Evolutionary conservation across 768 basidiomycete genomes (phyloP).

Genomic region (Hericium alpestre): DNA sequence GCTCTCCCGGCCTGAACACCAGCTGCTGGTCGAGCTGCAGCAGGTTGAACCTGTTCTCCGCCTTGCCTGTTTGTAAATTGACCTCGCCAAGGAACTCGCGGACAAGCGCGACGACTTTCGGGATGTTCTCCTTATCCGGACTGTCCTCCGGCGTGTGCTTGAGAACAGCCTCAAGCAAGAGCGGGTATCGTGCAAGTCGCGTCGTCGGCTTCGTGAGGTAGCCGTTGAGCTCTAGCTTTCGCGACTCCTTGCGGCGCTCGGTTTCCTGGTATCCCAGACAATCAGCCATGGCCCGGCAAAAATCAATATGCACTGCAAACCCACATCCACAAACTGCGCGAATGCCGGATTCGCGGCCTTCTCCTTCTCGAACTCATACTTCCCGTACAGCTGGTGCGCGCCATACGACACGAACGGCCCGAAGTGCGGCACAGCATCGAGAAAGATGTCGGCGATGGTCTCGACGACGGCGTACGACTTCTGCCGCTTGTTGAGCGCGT

Average conservation of each 20-base stretch:
- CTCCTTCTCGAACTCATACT: constrained; percentile 99
- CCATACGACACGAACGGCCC: constrained; percentile 92
- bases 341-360: constrained; percentile 88
- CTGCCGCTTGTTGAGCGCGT: constrained; percentile 89
- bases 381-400: constrained; percentile 93
- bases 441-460: constrained; percentile 80
- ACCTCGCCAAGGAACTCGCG: constrained; percentile 80
- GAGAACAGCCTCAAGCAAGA: constrained; percentile 81
- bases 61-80: constrained; percentile 88
- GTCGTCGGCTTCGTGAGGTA: constrained; percentile 98
- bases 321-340: constrained; percentile 89
- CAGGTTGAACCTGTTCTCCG: constrained; percentile 94
- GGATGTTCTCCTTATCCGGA: constrained; percentile 69
- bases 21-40: constrained; percentile 89
- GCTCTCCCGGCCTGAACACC: constrained; percentile 79
- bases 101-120: constrained; percentile 66
- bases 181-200: constrained; percentile 90
- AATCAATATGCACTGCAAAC: constrained; percentile 17
- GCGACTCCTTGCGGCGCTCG: constrained; percentile 87
- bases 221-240: constrained; percentile 94
- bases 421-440: constrained; percentile 81
- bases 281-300: not conserved
- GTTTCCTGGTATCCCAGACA: constrained; percentile 42
- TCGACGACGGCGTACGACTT: constrained; percentile 92
- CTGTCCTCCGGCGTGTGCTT: constrained; percentile 90